Evolutionary conservation across 345 rosid genomes (phyloP).

Genomic region (Trapa bicornis): DNA sequence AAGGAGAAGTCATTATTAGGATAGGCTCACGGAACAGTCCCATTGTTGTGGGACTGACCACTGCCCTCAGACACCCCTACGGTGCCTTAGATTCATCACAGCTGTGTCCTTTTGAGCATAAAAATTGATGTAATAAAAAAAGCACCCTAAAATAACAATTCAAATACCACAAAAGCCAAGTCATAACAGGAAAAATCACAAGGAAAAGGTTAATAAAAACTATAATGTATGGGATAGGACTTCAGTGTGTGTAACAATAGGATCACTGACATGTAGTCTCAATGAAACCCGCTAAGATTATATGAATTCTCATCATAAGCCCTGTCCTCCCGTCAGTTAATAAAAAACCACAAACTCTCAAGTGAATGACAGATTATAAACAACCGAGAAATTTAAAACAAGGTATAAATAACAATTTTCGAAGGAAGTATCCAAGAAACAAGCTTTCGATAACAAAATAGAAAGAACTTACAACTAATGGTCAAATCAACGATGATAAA

Average conservation of each 20-base stretch:
- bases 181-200: no score
- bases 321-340: no score
- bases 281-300: constrained; percentile 99
- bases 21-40: constrained; percentile 66
- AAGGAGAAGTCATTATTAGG: constrained; percentile 83
- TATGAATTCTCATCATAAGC: constrained; percentile 64
- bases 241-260: constrained; percentile 99
- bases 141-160: no score
- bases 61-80: constrained; percentile 56
- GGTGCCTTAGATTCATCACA: constrained; percentile 58
- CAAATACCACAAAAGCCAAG: no score
- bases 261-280: constrained; percentile 68
- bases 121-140: no score
- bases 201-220: no score
- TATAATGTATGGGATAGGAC: constrained; percentile 16
- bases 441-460: no score
- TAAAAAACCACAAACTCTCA: no score
- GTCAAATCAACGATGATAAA: neutral
- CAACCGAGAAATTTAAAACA: no score
- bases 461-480: neutral
- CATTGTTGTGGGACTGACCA: constrained; percentile 24
- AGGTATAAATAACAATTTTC: no score
- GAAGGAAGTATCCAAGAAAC: no score
- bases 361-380: no score
- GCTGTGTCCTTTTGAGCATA: constrained; percentile 15